Evolutionary conservation across 139 green algal species (phyloP), one percentile per base, ranked within the genome.

Genomic region (Desmodesmus armatus): DNA sequence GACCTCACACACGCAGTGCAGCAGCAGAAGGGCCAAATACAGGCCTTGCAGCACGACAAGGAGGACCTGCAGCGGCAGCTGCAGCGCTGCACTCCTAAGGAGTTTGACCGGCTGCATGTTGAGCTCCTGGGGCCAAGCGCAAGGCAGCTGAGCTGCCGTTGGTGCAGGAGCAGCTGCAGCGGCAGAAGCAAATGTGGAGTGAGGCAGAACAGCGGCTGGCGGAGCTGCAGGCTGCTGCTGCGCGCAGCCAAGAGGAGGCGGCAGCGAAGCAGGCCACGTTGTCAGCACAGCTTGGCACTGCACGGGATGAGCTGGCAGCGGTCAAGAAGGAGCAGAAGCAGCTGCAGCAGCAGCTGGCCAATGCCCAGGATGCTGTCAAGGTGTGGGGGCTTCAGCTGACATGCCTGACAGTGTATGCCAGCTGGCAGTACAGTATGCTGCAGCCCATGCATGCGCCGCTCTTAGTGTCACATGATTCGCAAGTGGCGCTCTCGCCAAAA

Each of bases 1-100:
- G 91, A 94, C 51, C 40, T 94, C 1, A 89, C 87, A 5, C 37
- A 49, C 2, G 87, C 91, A 72, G 74, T 94, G 70, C 80, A 87
- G 71, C 88, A 94, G 80, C 91, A 94, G 80, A 91, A 91, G 83
- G 44, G 63, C 0, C 79, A 86, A 60, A 87, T 94, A 53, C 88
- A 91, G 86, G 87, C 49, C 15, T 49, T 92, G 62, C 88, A 90
- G 60, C 73, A 65, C 47, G 88, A 93, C 31, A 82, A 85, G 73
- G 80, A 89, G 43, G 85, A 83, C 33, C 73, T 90, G 17, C 74
- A 55, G 41, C 63, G 31, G 15, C 63, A 85, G 70, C 82, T 87
- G 66, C 78, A 73, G 40, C 77, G 65, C 25, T 87, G 76, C 55
- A 63, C 83, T 37, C 88, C 88, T 21, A 82, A 85, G 7, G 78